phyloP scores from a whole-genome alignment of 2,329 filamentous ascomycete species.

The Trichoderma oligosporum region DNA sequence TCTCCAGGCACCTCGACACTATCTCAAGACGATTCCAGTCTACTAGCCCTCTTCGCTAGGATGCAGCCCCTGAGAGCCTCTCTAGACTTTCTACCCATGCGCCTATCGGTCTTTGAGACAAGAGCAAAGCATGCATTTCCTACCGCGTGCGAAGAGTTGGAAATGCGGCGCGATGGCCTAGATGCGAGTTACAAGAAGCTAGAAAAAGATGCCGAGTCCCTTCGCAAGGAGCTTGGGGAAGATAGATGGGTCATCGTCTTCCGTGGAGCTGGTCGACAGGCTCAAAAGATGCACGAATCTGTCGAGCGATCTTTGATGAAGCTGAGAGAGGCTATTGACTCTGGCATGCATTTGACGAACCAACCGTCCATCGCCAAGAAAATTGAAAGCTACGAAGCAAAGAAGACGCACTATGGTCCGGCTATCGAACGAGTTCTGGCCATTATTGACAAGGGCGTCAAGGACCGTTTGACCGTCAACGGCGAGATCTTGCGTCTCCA shows the following conservation, averaged over 20 bases:
- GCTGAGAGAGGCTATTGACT: constrained; percentile 74
- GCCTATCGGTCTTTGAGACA: constrained; percentile 78
- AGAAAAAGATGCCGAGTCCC: constrained; percentile 81
- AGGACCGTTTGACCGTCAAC: constrained; percentile 92
- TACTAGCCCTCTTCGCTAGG: constrained; percentile 85
- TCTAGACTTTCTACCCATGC: constrained; percentile 93
- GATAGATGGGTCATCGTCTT: constrained; percentile 97
- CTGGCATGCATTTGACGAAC: constrained; percentile 69
- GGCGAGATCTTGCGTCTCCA: constrained; percentile 88
- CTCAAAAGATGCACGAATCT: constrained; percentile 94
- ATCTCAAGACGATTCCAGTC: constrained; percentile 77
- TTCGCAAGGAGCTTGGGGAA: constrained; percentile 87
- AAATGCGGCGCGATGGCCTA: constrained; percentile 67
- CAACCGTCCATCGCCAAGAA: constrained; percentile 70
- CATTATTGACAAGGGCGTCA: constrained; percentile 94
- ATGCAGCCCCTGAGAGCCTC: constrained; percentile 94
- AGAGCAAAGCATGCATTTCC: constrained; percentile 78
- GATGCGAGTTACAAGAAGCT: constrained; percentile 86
- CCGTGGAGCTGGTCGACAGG: constrained; percentile 84
- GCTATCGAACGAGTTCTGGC: constrained; percentile 87
- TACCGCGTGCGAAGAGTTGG: constrained; percentile 84
- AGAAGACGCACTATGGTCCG: constrained; percentile 89
- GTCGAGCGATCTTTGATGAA: constrained; percentile 83
- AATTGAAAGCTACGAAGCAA: constrained; percentile 89
- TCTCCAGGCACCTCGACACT: constrained; percentile 54